Evolutionary conservation across 2,329 filamentous ascomycete genomes (phyloP).

Genomic region (Meredithiella fracta): DNA sequence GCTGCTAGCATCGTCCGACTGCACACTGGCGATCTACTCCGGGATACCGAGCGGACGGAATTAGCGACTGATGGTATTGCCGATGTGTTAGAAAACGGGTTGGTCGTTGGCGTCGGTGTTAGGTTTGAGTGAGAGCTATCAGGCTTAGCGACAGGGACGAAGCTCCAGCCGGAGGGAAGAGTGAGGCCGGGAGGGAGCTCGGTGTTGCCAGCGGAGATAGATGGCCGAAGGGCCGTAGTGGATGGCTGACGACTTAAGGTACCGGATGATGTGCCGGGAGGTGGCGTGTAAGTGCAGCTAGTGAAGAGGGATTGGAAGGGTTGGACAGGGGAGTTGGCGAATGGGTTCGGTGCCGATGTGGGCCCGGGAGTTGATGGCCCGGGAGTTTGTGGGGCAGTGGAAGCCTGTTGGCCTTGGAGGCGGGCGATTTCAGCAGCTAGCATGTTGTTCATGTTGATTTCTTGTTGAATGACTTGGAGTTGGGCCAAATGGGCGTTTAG

Average conservation of each 20-base stretch:
- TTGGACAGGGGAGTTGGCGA: slow-evolving; percentile 13
- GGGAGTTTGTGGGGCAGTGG: slow-evolving; percentile 48
- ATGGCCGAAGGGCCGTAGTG: slow-evolving; percentile 16
- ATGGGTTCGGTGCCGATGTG: slow-evolving; percentile 14
- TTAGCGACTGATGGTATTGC: slow-evolving; percentile 13
- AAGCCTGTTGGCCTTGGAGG: slow-evolving; percentile 1
- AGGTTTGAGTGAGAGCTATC: slow-evolving; percentile 23
- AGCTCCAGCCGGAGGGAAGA: slow-evolving; percentile 47
- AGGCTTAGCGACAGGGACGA: slow-evolving; percentile 41
- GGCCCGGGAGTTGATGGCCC: slow-evolving; percentile 26
- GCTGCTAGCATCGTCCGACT: slow-evolving; percentile 14
- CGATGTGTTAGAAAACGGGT: neutral
- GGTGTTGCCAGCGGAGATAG: slow-evolving; percentile 42
- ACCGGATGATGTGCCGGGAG: slow-evolving; percentile 9
- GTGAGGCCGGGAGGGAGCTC: slow-evolving; percentile 48
- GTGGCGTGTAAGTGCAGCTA: slow-evolving; percentile 12
- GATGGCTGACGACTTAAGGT: slow-evolving; percentile 7
- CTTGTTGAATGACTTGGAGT: slow-evolving; percentile 44
- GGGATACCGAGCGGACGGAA: slow-evolving; percentile 9
- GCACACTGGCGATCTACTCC: slow-evolving; percentile 10
- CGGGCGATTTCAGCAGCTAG: slow-evolving; percentile 45
- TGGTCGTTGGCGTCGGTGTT: slow-evolving; percentile 16
- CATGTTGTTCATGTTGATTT: slow-evolving; percentile 50
- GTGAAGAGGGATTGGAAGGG: slow-evolving; percentile 14
- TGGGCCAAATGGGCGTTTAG: slow-evolving; percentile 5